Evolutionary conservation across 1,284 basidiomycete species (phyloP).

Genomic region (Puccinia polysora): DNA sequence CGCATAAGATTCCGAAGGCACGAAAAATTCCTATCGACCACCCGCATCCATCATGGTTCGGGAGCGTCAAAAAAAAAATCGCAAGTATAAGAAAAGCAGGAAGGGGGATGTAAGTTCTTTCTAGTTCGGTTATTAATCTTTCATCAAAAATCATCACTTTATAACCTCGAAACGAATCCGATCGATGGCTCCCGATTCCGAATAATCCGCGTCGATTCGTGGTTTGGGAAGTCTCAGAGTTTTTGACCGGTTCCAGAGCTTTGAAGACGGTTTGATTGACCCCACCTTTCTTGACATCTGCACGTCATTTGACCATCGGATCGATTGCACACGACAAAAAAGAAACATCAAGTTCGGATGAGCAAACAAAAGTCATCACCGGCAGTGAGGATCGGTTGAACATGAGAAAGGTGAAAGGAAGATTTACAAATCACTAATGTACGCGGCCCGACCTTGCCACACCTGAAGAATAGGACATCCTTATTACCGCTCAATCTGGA

Average conservation of each 20-base stretch:
- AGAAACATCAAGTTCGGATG: background rate
- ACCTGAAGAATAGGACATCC: constrained; percentile 90
- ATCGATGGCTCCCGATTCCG: constrained; percentile 18
- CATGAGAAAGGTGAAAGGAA: background rate
- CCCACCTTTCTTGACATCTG: constrained; percentile 81
- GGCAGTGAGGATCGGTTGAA: background rate
- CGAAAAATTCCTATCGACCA: constrained; percentile 44
- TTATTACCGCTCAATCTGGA: constrained; percentile 82
- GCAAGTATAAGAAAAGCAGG: background rate
- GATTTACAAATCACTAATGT: constrained; percentile 67
- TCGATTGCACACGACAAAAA: background rate
- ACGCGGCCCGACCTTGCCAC: constrained; percentile 75
- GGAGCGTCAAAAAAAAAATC: background rate
- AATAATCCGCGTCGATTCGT: constrained; percentile 54
- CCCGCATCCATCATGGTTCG: background rate
- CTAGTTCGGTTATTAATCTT: background rate
- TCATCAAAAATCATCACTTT: constrained; percentile 7
- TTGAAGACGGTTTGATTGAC: constrained; percentile 86
- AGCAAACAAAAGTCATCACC: background rate
- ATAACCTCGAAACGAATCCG: constrained; percentile 37
- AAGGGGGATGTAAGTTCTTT: background rate
- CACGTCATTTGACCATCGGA: background rate
- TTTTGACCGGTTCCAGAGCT: constrained; percentile 83
- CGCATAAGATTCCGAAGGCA: constrained; percentile 44
- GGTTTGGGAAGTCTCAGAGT: constrained; percentile 67